phyloP scores from a whole-genome alignment of 108 stramenopile species.

The Nitzschia inconspicua region DNA sequence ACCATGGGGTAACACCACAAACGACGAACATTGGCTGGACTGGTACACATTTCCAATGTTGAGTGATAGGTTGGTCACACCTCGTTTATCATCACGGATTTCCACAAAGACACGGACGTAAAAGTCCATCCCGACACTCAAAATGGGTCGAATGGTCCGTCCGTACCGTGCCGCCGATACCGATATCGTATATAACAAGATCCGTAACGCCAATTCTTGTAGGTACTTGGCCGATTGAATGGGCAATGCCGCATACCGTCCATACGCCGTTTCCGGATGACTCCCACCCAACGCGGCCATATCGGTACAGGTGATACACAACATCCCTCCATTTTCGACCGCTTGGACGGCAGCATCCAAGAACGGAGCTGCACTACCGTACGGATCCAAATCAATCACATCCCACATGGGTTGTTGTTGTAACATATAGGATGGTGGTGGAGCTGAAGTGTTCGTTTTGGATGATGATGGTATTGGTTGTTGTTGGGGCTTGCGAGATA shows the following conservation, averaged over 20 bases:
- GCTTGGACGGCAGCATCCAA: slow-evolving; percentile 93
- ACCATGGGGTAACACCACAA: slow-evolving; percentile 59
- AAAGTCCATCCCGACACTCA: slow-evolving; percentile 95
- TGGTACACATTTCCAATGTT: slow-evolving; percentile 90
- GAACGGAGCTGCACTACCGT: slow-evolving; percentile 96
- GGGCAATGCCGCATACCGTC: slow-evolving; percentile 89
- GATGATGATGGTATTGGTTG: too few relatives aligned
- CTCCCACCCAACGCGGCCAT: slow-evolving; percentile 95
- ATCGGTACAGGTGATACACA: slow-evolving; percentile 97
- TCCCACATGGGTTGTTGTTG: slow-evolving; percentile 72
- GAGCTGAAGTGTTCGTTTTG: slow-evolving; percentile 17
- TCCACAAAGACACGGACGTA: slow-evolving; percentile 98
- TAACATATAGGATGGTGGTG: slow-evolving; percentile 31
- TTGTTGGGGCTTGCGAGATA: slow-evolving; percentile 48
- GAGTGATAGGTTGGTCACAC: slow-evolving; percentile 82
- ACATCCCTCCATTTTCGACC: slow-evolving; percentile 86
- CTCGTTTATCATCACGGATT: slow-evolving; percentile 84
- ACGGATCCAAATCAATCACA: slow-evolving; percentile 99
- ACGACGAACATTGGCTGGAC: slow-evolving; percentile 91
- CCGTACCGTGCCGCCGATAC: slow-evolving; percentile 87
- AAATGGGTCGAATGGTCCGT: slow-evolving; percentile 85
- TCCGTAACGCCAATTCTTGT: slow-evolving; percentile 95
- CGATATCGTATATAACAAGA: slow-evolving; percentile 85
- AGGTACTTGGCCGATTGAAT: slow-evolving; percentile 80
- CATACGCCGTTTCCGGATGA: slow-evolving; percentile 93